These are phyloP conservation scores for Panus rudis DNA, from an alignment of 768 basidiomycete genomes.

Conservation along the genomic window DNA sequence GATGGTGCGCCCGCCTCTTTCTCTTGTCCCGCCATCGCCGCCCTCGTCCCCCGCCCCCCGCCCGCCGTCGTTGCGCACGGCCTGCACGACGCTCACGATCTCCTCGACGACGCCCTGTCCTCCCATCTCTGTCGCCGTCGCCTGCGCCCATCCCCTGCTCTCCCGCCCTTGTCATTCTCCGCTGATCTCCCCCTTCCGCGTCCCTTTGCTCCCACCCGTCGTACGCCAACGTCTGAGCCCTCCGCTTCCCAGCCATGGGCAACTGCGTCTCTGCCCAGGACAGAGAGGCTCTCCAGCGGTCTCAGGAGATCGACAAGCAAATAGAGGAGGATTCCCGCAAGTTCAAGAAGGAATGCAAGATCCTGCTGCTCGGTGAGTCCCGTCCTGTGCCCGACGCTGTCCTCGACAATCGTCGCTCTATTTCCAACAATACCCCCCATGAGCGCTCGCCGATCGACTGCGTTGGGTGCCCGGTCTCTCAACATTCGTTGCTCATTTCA, in stretches of 20 bases:
- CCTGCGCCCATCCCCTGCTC: background rate
- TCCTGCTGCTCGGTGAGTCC: conserved; percentile 75
- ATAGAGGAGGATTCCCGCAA: conserved; percentile 81
- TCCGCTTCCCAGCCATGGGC: conserved; percentile 40
- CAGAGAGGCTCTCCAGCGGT: conserved; percentile 51
- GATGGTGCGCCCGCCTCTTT: background rate
- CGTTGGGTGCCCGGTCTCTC: too few relatives aligned
- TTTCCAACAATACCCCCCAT: too few relatives aligned
- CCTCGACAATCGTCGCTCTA: too few relatives aligned
- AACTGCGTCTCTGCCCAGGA: conserved; percentile 59
- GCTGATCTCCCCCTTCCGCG: background rate
- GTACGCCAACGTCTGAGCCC: background rate
- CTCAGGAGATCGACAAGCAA: conserved; percentile 73
- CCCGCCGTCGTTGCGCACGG: too few relatives aligned
- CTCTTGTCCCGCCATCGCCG: background rate
- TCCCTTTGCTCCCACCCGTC: conserved; percentile 1
- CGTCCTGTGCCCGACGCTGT: background rate
- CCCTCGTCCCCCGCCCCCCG: too few relatives aligned
- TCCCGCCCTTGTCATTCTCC: background rate
- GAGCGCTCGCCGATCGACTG: too few relatives aligned
- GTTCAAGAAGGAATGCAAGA: conserved; percentile 87
- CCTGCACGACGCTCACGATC: too few relatives aligned
- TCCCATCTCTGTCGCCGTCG: background rate
- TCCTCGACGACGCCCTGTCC: background rate
- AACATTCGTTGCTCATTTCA: background rate